These are phyloP conservation scores for Debaryomyces sp. DNA, from an alignment of 1,139 yeast species.

Conservation along the genomic window DNA sequence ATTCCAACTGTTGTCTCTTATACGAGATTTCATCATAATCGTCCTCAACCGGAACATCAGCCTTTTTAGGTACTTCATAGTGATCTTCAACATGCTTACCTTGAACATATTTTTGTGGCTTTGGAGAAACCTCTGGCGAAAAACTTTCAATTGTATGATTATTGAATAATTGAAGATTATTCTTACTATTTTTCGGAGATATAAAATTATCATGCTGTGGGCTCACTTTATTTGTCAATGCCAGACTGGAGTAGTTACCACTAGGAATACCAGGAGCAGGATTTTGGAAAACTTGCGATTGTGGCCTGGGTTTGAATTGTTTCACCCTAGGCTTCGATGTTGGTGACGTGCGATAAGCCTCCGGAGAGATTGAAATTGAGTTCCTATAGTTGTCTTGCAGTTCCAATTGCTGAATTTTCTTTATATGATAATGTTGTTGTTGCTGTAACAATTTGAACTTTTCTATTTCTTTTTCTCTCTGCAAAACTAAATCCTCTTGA, in stretches of 20 bases:
- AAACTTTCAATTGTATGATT: constrained; percentile 31
- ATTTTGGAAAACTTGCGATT: constrained; percentile 15
- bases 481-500: constrained; percentile 20
- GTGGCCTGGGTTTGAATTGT: constrained; percentile 19
- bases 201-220: constrained; percentile 19
- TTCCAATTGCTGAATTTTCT: constrained; percentile 19
- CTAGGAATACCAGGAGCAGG: constrained; percentile 1
- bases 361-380: constrained; percentile 17
- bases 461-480: constrained; percentile 36
- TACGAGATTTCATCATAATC: constrained; percentile 31
- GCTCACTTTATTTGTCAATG: constrained; percentile 12
- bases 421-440: constrained; percentile 33
- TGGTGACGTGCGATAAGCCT: constrained; percentile 9
- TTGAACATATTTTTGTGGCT: constrained; percentile 8
- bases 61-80: background rate
- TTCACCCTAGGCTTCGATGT: constrained; percentile 9
- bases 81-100: background rate
- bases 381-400: constrained; percentile 15
- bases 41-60: constrained; percentile 8
- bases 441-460: constrained; percentile 34
- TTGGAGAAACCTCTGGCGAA: constrained; percentile 29
- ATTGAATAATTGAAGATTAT: constrained; percentile 16
- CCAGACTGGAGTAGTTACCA: background rate
- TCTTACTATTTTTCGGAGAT: constrained; percentile 4
- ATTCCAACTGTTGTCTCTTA: constrained; percentile 43